phyloP scores from a whole-genome alignment of 352 stramenopile species.

The Elongisporangium prolatum region DNA sequence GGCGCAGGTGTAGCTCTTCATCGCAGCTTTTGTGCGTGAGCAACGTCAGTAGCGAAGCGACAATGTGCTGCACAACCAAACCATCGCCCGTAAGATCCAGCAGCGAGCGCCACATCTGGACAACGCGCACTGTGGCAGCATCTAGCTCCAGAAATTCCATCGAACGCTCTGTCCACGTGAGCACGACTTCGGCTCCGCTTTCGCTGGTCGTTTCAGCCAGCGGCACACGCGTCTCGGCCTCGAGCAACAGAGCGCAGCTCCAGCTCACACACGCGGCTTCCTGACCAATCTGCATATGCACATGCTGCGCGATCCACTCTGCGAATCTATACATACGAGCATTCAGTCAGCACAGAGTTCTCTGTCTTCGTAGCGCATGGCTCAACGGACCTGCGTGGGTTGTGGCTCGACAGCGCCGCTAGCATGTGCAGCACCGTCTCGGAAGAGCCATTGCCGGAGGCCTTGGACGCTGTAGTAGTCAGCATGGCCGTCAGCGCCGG shows the following conservation, averaged over 20 bases:
- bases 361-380: neutral
- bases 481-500: constrained; percentile 29
- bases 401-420: constrained; percentile 32
- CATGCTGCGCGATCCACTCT: constrained; percentile 44
- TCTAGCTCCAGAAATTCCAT: constrained; percentile 50
- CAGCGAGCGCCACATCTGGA: constrained; percentile 45
- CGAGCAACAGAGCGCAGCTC: constrained; percentile 34
- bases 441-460: constrained; percentile 27
- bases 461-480: constrained; percentile 6
- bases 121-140: constrained; percentile 19
- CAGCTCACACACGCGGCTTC: constrained; percentile 51
- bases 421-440: constrained; percentile 37
- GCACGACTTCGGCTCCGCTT: neutral
- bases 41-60: constrained; percentile 24
- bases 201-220: neutral
- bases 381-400: constrained; percentile 19
- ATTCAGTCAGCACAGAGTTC: neutral
- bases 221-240: constrained; percentile 30
- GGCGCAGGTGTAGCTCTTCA: constrained; percentile 14
- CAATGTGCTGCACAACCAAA: constrained; percentile 31
- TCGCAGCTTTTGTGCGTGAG: constrained; percentile 14
- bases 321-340: constrained; percentile 13
- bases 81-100: constrained; percentile 44
- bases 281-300: constrained; percentile 26
- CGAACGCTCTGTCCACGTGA: constrained; percentile 27